Evolutionary conservation across 805 yeast species (phyloP).

Genomic region (Candida nanaspora): DNA sequence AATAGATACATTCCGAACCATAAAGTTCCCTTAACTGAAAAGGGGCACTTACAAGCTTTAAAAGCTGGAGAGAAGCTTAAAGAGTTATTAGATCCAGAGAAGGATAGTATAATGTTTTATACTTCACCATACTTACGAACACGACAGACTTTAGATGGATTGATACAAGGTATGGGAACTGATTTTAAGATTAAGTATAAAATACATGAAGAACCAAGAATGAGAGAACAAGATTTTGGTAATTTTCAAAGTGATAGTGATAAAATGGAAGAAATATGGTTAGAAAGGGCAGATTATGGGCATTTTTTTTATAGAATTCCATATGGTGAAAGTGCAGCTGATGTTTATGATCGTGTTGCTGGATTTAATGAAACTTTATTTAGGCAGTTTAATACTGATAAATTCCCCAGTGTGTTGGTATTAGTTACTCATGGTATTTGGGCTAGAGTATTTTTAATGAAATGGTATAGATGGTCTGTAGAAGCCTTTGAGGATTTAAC

Average conservation of each 20-base stretch:
- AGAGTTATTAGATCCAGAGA: constrained; percentile 32
- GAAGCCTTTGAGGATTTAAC: constrained; percentile 80
- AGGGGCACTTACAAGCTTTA: constrained; percentile 60
- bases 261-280: constrained; percentile 77
- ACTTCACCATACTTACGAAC: constrained; percentile 86
- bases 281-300: constrained; percentile 81
- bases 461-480: constrained; percentile 91
- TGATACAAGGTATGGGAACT: constrained; percentile 45
- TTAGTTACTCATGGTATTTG: constrained; percentile 91
- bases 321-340: constrained; percentile 93
- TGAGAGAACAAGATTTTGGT: constrained; percentile 94
- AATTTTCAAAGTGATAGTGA: constrained; percentile 75
- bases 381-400: constrained; percentile 63
- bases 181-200: constrained; percentile 33
- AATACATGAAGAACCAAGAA: constrained; percentile 79
- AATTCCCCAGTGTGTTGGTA: constrained; percentile 75
- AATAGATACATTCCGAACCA: constrained; percentile 79
- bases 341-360: constrained; percentile 86
- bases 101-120: constrained; percentile 61
- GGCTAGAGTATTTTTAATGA: constrained; percentile 88
- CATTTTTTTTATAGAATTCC: constrained; percentile 86
- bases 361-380: constrained; percentile 84
- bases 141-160: constrained; percentile 72
- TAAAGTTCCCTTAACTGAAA: constrained; percentile 60
- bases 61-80: constrained; percentile 50